These are phyloP conservation scores for Malania oleifera DNA, from an alignment of 164 flowering plant species.

Conservation along the genomic window DNA sequence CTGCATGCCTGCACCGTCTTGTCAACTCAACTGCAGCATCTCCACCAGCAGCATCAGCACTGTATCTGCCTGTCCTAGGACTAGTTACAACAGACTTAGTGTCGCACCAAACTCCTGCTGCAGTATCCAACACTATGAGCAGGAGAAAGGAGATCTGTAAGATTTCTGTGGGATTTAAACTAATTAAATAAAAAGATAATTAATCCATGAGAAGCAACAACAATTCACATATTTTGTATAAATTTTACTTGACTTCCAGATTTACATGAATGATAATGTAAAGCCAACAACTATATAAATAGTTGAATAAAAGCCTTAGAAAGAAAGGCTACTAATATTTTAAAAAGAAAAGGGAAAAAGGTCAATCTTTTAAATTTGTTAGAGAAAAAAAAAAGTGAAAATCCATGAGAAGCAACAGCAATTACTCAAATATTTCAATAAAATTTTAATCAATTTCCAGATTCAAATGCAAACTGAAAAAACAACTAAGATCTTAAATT, in stretches of 20 bases:
- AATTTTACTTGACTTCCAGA: neutral
- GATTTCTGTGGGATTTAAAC: neutral
- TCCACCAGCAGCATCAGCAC: slow-evolving; percentile 99
- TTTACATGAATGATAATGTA: neutral
- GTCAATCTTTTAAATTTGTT: too few relatives aligned
- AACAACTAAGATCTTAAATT: too few relatives aligned
- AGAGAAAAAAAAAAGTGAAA: too few relatives aligned
- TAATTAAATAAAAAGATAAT: neutral
- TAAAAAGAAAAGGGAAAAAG: too few relatives aligned
- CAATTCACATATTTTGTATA: neutral
- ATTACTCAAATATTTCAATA: too few relatives aligned
- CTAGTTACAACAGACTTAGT: slow-evolving; percentile 93
- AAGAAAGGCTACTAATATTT: too few relatives aligned
- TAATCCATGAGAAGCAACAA: neutral
- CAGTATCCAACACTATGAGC: slow-evolving; percentile 92
- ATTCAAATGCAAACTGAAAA: too few relatives aligned
- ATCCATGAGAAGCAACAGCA: too few relatives aligned
- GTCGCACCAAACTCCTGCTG: slow-evolving; percentile 99
- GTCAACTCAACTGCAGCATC: slow-evolving; percentile 97
- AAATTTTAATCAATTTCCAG: too few relatives aligned
- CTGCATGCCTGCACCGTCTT: slow-evolving; percentile 98
- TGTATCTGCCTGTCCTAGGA: slow-evolving; percentile 92
- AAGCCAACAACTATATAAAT: neutral
- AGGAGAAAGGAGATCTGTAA: slow-evolving; percentile 6
- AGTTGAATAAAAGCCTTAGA: too few relatives aligned